These are phyloP conservation scores for Venturia aucupariae DNA, from an alignment of 2,329 filamentous ascomycete genomes.

Conservation along the genomic window DNA sequence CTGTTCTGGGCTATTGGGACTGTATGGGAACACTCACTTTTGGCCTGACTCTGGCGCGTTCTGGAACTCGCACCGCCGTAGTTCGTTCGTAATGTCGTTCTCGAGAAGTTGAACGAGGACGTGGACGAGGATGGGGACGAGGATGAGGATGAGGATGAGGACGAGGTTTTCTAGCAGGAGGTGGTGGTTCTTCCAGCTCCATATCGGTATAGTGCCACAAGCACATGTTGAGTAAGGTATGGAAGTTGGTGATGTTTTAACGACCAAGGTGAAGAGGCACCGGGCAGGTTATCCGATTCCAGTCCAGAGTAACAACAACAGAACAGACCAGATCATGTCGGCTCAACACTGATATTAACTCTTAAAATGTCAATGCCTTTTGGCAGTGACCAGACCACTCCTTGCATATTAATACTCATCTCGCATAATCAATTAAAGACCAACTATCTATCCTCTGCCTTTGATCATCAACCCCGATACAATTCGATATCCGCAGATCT, in stretches of 20 bases:
- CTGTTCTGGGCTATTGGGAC: neutral
- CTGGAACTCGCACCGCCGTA: neutral
- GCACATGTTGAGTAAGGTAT: neutral
- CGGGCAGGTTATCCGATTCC: neutral
- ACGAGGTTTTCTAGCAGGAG: neutral
- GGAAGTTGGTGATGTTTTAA: neutral
- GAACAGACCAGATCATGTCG: neutral
- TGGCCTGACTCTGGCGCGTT: neutral
- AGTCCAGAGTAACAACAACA: neutral
- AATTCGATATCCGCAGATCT: too few relatives aligned
- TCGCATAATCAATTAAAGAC: too few relatives aligned
- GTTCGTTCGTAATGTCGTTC: neutral
- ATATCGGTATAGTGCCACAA: conserved; percentile 3
- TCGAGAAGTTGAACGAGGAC: neutral
- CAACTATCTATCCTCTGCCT: too few relatives aligned
- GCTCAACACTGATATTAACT: too few relatives aligned
- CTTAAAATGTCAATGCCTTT: too few relatives aligned
- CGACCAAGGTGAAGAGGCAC: too few relatives aligned
- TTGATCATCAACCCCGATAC: too few relatives aligned
- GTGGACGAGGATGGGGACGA: neutral
- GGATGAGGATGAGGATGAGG: neutral
- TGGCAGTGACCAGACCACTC: neutral
- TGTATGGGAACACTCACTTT: neutral
- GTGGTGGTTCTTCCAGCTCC: neutral
- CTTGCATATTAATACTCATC: too few relatives aligned